phyloP scores from a whole-genome alignment of 1,139 yeast genomes.

The Pichia sp. region DNA sequence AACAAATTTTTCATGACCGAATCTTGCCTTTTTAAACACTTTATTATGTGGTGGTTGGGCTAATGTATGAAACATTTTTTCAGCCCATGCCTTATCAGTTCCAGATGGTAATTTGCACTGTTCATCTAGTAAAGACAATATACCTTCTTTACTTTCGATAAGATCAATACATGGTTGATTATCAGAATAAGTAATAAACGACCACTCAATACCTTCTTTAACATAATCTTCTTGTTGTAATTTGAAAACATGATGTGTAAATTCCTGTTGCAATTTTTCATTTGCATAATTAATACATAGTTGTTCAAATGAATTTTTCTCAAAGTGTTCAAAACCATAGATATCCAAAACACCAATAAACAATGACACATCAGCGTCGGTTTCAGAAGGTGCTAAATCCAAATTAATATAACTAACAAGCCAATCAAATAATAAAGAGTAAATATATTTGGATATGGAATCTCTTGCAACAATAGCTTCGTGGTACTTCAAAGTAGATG shows the following conservation, averaged over 20 bases:
- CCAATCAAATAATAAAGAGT: slow-evolving; percentile 93
- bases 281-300: slow-evolving; percentile 97
- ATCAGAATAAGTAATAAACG: slow-evolving; percentile 90
- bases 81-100: slow-evolving; percentile 85
- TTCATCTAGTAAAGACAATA: slow-evolving; percentile 83
- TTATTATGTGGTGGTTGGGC: slow-evolving; percentile 70
- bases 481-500: slow-evolving; percentile 71
- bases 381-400: slow-evolving; percentile 72
- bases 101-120: slow-evolving; percentile 95
- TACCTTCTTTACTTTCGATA: slow-evolving; percentile 85
- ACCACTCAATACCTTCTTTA: slow-evolving; percentile 93
- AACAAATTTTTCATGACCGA: slow-evolving; percentile 85
- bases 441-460: slow-evolving; percentile 90
- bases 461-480: slow-evolving; percentile 92
- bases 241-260: slow-evolving; percentile 94
- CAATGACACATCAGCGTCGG: slow-evolving; percentile 48
- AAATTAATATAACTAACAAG: slow-evolving; percentile 74
- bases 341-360: slow-evolving; percentile 97
- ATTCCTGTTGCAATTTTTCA: slow-evolving; percentile 95
- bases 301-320: slow-evolving; percentile 90
- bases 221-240: slow-evolving; percentile 94
- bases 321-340: slow-evolving; percentile 95
- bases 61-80: slow-evolving; percentile 80
- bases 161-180: slow-evolving; percentile 95
- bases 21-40: slow-evolving; percentile 89